These are phyloP conservation scores for Aspergillus sp. DNA, from an alignment of 2,329 filamentous ascomycete genomes.

Conservation along the genomic window DNA sequence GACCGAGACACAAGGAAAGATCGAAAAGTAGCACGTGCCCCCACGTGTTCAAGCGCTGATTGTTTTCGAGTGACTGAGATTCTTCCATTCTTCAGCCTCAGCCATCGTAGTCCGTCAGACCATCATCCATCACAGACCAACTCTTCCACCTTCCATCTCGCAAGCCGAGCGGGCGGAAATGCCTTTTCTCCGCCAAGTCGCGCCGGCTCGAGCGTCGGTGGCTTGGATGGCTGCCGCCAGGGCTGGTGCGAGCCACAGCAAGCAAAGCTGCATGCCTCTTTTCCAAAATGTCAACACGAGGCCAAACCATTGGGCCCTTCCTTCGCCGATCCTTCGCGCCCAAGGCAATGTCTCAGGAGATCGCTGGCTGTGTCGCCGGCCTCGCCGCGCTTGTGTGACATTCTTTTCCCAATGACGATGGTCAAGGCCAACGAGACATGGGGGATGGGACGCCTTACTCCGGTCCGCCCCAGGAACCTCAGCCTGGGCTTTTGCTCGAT, in stretches of 20 bases:
- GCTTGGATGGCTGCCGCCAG: background rate
- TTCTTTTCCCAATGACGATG: background rate
- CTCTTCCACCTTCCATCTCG: too few relatives aligned
- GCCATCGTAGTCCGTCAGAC: too few relatives aligned
- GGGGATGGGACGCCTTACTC: background rate
- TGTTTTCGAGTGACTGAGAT: too few relatives aligned
- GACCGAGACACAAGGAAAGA: too few relatives aligned
- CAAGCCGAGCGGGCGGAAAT: too few relatives aligned
- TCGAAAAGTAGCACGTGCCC: too few relatives aligned
- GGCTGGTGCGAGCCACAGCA: background rate
- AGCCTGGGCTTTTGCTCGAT: background rate
- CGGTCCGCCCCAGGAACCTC: background rate
- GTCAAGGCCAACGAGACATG: too few relatives aligned
- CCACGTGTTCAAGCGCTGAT: too few relatives aligned
- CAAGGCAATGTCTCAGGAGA: background rate
- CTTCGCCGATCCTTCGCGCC: background rate
- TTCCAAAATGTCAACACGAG: background rate
- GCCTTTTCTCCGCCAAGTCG: too few relatives aligned
- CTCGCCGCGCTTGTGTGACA: background rate
- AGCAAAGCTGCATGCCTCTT: background rate
- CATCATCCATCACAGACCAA: too few relatives aligned
- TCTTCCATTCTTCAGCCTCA: too few relatives aligned
- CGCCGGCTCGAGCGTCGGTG: too few relatives aligned
- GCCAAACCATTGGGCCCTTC: background rate
- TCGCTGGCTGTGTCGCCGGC: background rate